phyloP scores from a whole-genome alignment of 768 basidiomycete species.

The Trametes coccinea region DNA sequence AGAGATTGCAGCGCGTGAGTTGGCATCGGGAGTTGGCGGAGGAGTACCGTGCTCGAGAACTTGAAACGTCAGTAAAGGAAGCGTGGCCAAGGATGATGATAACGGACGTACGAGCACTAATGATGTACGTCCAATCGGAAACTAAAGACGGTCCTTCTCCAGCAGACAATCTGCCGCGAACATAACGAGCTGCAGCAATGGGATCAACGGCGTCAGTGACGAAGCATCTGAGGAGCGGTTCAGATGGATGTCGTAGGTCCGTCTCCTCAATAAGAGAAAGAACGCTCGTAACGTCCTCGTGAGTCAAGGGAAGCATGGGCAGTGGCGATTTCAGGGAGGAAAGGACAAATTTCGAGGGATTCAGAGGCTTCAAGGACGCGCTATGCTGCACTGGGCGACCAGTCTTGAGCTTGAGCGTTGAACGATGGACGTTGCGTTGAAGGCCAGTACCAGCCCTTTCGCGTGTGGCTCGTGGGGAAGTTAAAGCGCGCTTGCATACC shows the following conservation, averaged over 20 bases:
- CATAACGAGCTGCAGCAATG: background rate
- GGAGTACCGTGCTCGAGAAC: background rate
- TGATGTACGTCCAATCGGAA: background rate
- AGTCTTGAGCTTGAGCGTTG: too few relatives aligned
- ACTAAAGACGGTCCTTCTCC: background rate
- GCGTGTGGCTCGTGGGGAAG: too few relatives aligned
- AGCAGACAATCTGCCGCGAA: background rate
- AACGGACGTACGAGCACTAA: background rate
- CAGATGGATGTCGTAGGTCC: background rate
- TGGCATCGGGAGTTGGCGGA: background rate
- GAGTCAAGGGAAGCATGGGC: too few relatives aligned
- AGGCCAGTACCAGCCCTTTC: too few relatives aligned
- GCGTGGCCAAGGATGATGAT: background rate
- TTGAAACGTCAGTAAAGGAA: background rate
- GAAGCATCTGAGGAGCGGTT: background rate
- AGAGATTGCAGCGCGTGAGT: background rate
- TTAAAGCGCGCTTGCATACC: too few relatives aligned
- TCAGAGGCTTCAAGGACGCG: too few relatives aligned
- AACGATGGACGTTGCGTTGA: too few relatives aligned
- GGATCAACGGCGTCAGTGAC: background rate
- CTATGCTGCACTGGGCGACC: too few relatives aligned
- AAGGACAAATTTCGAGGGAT: too few relatives aligned
- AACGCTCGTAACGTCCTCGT: background rate
- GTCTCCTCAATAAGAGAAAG: background rate
- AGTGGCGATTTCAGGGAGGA: too few relatives aligned